Evolutionary conservation across 257 asterid species (phyloP), one percentile per base, ranked within the genome.

Genomic region (Anisodus tanguticus): DNA sequence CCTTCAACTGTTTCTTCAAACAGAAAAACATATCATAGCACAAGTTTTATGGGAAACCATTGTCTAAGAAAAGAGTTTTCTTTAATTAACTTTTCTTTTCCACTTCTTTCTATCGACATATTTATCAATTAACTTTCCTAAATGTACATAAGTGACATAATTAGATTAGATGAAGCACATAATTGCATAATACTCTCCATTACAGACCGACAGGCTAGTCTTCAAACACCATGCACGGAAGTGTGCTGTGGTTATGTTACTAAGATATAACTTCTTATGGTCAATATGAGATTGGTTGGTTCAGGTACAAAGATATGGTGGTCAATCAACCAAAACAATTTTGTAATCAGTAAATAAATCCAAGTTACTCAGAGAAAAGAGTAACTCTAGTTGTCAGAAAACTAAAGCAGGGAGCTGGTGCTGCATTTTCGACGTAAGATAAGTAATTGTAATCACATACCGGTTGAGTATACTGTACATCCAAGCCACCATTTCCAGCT

Each of bases 391-490:
- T 51, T 51, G 63, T 76, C 58, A 72, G 55, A 39, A 70, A 62
- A 31, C 17, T 51, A 54, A 43, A 62, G 39, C 35, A 62, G 80
- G 12, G 80, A 13, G 13, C 43, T 8, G 45, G 26, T 8, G 31
- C 82, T 26, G 82, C 16, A 5, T 13, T 26, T 77, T 77, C 49
- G 37, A 60, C 82, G 76, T 51, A 57, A 49, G 81, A 72, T 49
- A 76, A 37, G 13, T 39, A 83, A 66, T 9, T 9, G n/a, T 67
- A 31, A n/a, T 74, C 55, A 88, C 98, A 60, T 88, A 93, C 98
- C 67, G 93, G 92, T 85, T 94, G 97, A 64, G 54, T 86, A 88
- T 91, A 89, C 53, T 87, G 89, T 22, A 88, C 84, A 86, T 89
- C 91, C 58, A 79, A 83, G 79, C 90, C 85, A 85, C 92, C 94